Evolutionary conservation across 805 yeast genomes (phyloP), one percentile per base, ranked within the genome.

Genomic region (Wickerhamiella nectarea): DNA sequence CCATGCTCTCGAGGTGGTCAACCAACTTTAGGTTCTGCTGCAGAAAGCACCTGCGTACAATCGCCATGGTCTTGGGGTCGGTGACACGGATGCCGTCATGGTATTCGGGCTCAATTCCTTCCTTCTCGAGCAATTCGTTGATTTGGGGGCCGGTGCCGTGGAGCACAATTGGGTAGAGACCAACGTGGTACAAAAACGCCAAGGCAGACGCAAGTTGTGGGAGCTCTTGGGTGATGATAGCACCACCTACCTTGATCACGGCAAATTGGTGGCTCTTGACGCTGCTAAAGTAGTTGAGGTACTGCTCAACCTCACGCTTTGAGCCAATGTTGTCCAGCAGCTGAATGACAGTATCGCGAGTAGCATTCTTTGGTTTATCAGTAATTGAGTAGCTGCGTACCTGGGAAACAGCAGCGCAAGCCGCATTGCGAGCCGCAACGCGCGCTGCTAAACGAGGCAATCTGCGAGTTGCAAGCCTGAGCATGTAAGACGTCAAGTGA

Each of bases 141-240:
- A 91, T 91, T 66, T 91, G 99, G 6, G 99, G 99, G 15, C 99
- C 99, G 1, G 98, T 91, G 22, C 99, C 99, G 60, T 91, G 99
- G 46, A 91, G 72, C 8, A 91, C 94, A 49, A 91, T 86, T 20
- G 99, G 99, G 57, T 86, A 91, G 48, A 91, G 72, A 10, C 99
- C 99, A 41, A 91, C 95, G 59, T 91, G 99, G 68, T 91, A 91
- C 52, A 91, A 69, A 64, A 91, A 91, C 4, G 97, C 96, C 50
- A 91, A 70, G 57, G 96, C 87, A 0, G 95, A 83, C 0, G 98
- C 98, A 54, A 91, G 69, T 65, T 89, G 95, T 8, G 86, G 81
- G 50, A 91, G 67, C 56, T 89, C 91, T 54, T 91, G 93, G 38
- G 97, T 89, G 62, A 91, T 91, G 56, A 91, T 89, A 31, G 98